Base-by-base conservation (phyloP, 2,329 filamentous ascomycete species). In the Colletotrichum tofieldiae region DNA sequence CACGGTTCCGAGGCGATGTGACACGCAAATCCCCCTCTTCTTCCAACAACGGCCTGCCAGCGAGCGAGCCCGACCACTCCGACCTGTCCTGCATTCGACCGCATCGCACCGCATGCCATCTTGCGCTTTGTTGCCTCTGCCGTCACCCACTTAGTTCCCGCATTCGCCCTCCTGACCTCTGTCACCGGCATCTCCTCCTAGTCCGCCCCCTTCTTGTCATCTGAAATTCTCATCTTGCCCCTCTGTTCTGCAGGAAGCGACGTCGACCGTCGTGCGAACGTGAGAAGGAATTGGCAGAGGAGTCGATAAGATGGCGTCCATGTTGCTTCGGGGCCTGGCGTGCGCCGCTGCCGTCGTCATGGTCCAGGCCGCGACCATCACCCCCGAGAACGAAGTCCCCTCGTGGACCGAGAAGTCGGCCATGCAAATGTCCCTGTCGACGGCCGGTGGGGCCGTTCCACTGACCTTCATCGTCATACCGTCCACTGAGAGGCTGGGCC, bases 401-500 rank as follows among this genome's bases (percentile, higher is more conserved):
- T 75, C 78, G 39, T 86, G 83, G 84, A 81, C 83, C 65, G 65
- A 77, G 3, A 77, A 79, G 26, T 84, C 81, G 47, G 79, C 80
- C 59, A 83, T 88, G 81, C 80, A 83, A 52, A 79, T 88, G 59
- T 78, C 79, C 51, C 74, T 87, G 60, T 69, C 78, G 47, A 69
- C 77, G 58, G 73, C 67, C 14, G 76, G 72, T 9, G 77, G 78
- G 5, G 72, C 75, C 29, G 49, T 76, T 6, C 73, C 79, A 2
- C 63, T 81, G 47, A 76, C 84, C 20, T 87, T 84, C 73, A 80
- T 81, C 26, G 81, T 88, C 23, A 82, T 86, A 47, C 86, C 86
- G 16, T 79, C 87, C 70, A 88, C 86, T 0, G 65, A 75, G 49
- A 79, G 76, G 11, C 74, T 84, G 47, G 86, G 85, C 1, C 72